Evolutionary conservation across 768 basidiomycete species (phyloP), one percentile per base, ranked within the genome.

Genomic region (Pholiota molesta): DNA sequence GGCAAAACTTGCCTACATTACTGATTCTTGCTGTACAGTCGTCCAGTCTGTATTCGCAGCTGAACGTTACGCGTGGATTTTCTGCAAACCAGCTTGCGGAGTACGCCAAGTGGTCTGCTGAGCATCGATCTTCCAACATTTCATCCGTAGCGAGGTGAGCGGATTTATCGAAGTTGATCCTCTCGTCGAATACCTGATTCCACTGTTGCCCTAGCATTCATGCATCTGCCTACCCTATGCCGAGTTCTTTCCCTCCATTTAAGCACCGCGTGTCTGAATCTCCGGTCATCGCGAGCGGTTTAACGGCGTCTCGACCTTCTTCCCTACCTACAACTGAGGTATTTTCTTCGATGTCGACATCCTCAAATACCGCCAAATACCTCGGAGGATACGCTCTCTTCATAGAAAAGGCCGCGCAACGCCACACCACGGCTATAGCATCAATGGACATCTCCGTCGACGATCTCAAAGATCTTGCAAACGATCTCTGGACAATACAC

Each of bases 51-150:
- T 85, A 79, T 66, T 71, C 81, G 44, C 78, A 82, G 39, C 66
- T 81, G 37, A 83, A 87, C 58, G 83, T 91, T 51, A 82, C 84
- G 3, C 80, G 91, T 64, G 90, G 90, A 2, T 80, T 91, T 66
- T 76, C 82, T 8, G 64, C 73, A 26, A 60, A 70, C 5, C 73
- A 75, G 17, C 66, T 78, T 19, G 63, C 63, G 16, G 66, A 69
- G 2, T 86, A 83, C 65, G 71, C 81, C 21, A 71, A 71, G 14
- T 81, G 81, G 82, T 69, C 67, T 35, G 66, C 65, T 28, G 61
- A 69, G 57, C 52, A 31, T 56, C 60, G 44, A 52, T 62, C 72
- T 61, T 64, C 66, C 37, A 68, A 69, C 40, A 69, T 73, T 57
- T 66, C 74, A 17, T 65, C 77, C 57, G 62, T 79, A 40, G 66